Evolutionary conservation across 164 flowering plant genomes (phyloP), one percentile per base, ranked within the genome.

Genomic region (Amborella trichopoda): DNA sequence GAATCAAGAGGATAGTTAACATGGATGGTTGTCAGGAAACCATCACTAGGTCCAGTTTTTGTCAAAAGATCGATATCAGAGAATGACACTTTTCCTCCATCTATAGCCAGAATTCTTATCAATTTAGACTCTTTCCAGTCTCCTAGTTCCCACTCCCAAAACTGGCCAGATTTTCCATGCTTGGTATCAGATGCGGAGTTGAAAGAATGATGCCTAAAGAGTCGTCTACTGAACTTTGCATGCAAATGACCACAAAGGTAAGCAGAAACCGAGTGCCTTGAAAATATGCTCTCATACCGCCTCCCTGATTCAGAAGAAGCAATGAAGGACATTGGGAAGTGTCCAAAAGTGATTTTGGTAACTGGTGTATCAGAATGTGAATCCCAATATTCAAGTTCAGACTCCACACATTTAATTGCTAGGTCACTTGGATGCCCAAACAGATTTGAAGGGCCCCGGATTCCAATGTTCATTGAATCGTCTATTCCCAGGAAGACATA

Each of bases 111-210:
- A 41, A 55, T 55, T 28, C 59, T 48, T 21, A 55, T 47, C 45
- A 55, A 28, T 41, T 21, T 55, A 16, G 46, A 48, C 25, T 55
- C 59, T 53, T 55, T 55, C 59, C 59, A 55, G 44, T 55, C 59
- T 48, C 59, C 59, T 19, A 55, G 24, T 40, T 55, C 59, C 59
- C 59, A 55, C 44, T 55, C 59, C 59, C 59, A 55, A 40, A 55
- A 55, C 23, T 48, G 46, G 1, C 28, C 32, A 3, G 17, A 4
- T 28, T 28, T 40, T 9, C 28, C 17, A 28, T 40, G 46, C 28
- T 25, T 20, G 44, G 44, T 23, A 21, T 27, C 37, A 28, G 45
- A 37, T 38, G 59, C 21, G 22, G 26, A 39, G 14, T 48, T 24
- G 33, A 40, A 23, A 10, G 52, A 30, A 41, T 55, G 59, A 30